Base-by-base conservation (phyloP, 176 grass and related monocot species). In the Otatea glauca region DNA sequence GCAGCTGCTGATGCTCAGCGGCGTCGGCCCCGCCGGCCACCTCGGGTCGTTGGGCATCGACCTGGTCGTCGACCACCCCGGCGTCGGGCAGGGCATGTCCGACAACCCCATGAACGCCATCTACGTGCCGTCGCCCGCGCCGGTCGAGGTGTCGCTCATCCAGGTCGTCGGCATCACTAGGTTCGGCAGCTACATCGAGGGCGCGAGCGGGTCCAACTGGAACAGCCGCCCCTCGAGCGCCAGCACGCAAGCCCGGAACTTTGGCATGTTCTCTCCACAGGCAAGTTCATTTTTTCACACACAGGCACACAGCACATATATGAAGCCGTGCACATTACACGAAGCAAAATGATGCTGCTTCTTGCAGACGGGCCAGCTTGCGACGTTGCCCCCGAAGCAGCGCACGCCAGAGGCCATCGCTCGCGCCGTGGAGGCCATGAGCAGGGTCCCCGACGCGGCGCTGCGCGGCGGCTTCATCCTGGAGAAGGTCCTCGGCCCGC, bases 31-130 rank as follows among this genome's bases (percentile, higher is more conserved):
- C 13, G 66, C 86, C 0, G 86, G 55, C 2, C 92, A 94, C 73
- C 92, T 97, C 62, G 13, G 50, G 5, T 89, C 89, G 9, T 60
- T 88, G 0, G 90, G 91, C 84, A 92, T 97, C 62, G 84, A 78
- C 39, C 84, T 94, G 15, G 37, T 94, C 17, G 44, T 91, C 21
- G 82, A 94, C 66, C 71, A 90, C 27, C 88, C 90, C 3, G 88
- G 84, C 70, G 89, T 97, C n/a, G 95, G 95, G 58, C 81, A 90
- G 74, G 84, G 81, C 68, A 88, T 97, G 86, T 87, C 90, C 0
- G 95, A 97, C 72, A 97, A 94, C 89, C 95, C 95, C 60, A 89
- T 94, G 87, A 97, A 92, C 67, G 86, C 84, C 77, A 88, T 97
- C 81, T 89, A 74, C 77, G 86, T 94, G 47, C 90, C 92, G 14